These are phyloP conservation scores for Penicillium silybi DNA, from an alignment of 495 filamentous ascomycete genomes.

Conservation along the genomic window DNA sequence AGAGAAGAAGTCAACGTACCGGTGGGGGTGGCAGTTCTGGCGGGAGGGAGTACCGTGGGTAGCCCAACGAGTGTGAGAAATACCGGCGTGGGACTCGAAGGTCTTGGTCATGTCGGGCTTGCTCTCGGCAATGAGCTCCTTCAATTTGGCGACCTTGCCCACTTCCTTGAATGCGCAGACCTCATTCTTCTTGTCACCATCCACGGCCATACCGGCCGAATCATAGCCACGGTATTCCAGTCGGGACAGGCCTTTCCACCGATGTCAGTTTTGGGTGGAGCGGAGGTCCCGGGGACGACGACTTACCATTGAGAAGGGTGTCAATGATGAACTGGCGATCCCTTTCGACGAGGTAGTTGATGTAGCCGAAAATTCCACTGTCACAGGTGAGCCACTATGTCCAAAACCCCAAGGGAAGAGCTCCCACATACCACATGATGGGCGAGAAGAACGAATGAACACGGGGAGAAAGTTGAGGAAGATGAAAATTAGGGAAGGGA, in stretches of 20 bases:
- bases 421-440: constrained; percentile 37
- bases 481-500: constrained; percentile 1
- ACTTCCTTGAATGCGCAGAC: constrained; percentile 98
- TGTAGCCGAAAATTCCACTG: constrained; percentile 99
- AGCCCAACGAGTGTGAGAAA: constrained; percentile 98
- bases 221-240: constrained; percentile 98
- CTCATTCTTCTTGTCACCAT: constrained; percentile 98
- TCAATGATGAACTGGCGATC: constrained; percentile 92
- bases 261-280: not conserved
- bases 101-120: constrained; percentile 82
- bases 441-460: constrained; percentile 5
- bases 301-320: constrained; percentile 89
- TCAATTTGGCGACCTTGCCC: constrained; percentile 95
- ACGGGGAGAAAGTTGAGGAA: not conserved
- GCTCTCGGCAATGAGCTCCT: constrained; percentile 80
- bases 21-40: constrained; percentile 95
- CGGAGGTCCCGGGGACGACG: not conserved
- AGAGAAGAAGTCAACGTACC: constrained; percentile 55
- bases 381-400: not conserved
- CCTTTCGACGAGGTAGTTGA: constrained; percentile 88
- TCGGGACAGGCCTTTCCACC: constrained; percentile 62
- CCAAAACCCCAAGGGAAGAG: not conserved
- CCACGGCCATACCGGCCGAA: constrained; percentile 91
- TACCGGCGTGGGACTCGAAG: constrained; percentile 96
- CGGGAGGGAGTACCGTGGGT: constrained; percentile 94